Base-by-base conservation (phyloP, 345 rosid genomes). In the Acer campestre region DNA sequence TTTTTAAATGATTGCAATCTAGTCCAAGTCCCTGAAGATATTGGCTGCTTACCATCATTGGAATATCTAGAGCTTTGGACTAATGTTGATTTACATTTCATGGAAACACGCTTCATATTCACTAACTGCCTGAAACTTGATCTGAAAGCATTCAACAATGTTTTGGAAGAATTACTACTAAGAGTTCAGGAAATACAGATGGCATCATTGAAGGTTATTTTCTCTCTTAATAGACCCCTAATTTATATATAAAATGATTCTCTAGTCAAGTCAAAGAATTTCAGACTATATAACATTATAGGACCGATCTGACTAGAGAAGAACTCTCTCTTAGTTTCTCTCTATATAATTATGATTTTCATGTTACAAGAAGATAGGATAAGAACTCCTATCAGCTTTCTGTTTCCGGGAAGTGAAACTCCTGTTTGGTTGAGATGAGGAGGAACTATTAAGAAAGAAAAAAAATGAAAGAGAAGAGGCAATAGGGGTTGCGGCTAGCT, bases 101-200 rank as follows among this genome's bases (percentile, higher is more conserved):
- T 10, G 71, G 55, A 22, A 70, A 75, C 4, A 38, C 49, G 12
- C 79, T 76, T 84, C 76, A 67, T 79, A 63, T 84, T 82, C 61
- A 79, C 75, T 65, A 77, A 82, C 20, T 84, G 85, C 77, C 10
- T 77, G 75, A 84, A 82, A 62, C 70, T 84, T 63, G 74, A 71
- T 44, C 79, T 65, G 74, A 81, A 79, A 2, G 77, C 75, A 40
- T 71, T 46, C 70, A 71, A 74, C 20, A 77, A 42, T 6, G 14
- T 81, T 0, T 58, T 62, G 29, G 77, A 48, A 35, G 64, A 70
- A 74, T 76, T 77, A 58, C 82, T 76, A 66, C 79, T 71, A 71
- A 20, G 74, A 75, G 65, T 81, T 72, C 13, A 78, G 70, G 64
- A 64, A 20, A 10, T 74, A 67, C 77, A 74, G 75, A 49, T 62